phyloP scores from a whole-genome alignment of 1,284 basidiomycete genomes.

The Sporisorium sorghi region DNA sequence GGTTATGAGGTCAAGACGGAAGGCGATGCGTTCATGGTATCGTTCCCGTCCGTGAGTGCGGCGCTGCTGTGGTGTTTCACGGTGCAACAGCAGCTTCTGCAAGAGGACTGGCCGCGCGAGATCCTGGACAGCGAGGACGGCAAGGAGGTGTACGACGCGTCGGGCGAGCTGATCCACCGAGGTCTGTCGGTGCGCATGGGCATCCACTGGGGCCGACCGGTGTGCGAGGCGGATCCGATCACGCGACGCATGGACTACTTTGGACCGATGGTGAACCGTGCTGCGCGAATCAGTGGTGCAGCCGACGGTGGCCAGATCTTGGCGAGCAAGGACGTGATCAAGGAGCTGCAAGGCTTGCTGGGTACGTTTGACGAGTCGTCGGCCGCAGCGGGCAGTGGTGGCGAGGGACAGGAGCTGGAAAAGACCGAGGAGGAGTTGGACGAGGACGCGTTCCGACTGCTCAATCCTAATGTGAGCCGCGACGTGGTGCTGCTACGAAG shows the following conservation, averaged over 20 bases:
- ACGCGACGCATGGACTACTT: slow-evolving; percentile 90
- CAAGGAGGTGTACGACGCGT: slow-evolving; percentile 79
- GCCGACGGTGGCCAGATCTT: slow-evolving; percentile 95
- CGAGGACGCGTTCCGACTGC: slow-evolving; percentile 67
- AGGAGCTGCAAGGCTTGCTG: slow-evolving; percentile 60
- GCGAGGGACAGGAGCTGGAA: slow-evolving; percentile 18
- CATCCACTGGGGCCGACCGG: slow-evolving; percentile 89
- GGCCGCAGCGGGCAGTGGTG: slow-evolving; percentile 12
- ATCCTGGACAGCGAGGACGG: slow-evolving; percentile 94
- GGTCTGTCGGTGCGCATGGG: slow-evolving; percentile 98
- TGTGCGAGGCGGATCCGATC: slow-evolving; percentile 92
- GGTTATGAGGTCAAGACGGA: slow-evolving; percentile 99
- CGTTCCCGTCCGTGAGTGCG: slow-evolving; percentile 86
- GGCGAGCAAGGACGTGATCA: slow-evolving; percentile 84
- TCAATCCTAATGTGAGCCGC: slow-evolving; percentile 69
- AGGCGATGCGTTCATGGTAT: slow-evolving; percentile 99
- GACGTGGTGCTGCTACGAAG: slow-evolving; percentile 78
- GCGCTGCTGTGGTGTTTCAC: slow-evolving; percentile 92
- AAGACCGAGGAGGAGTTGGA: slow-evolving; percentile 57
- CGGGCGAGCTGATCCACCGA: slow-evolving; percentile 81
- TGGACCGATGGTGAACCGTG: slow-evolving; percentile 72
- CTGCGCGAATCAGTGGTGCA: slow-evolving; percentile 84
- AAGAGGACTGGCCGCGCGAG: slow-evolving; percentile 92
- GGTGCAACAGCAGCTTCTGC: slow-evolving; percentile 85
- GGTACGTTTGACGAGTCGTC: slow-evolving; percentile 53